Conservation (phyloP, 1,139 yeast species). For the Taphrina populina region DNA sequence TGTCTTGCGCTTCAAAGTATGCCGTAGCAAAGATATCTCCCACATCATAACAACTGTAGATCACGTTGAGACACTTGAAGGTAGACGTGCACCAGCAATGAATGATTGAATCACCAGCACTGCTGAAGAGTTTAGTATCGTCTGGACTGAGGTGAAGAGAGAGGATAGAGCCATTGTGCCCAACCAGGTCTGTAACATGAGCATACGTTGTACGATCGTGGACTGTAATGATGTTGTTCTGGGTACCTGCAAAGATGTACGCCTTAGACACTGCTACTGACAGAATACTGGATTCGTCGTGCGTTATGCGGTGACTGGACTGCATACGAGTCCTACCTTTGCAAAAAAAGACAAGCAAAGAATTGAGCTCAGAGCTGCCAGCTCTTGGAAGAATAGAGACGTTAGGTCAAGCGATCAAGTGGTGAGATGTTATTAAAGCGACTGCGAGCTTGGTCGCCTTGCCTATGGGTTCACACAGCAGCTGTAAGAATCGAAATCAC, state of each 20-base stretch:
- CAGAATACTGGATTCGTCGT: constrained; percentile 48
- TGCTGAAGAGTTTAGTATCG: constrained; percentile 69
- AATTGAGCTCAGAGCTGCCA: too few relatives aligned
- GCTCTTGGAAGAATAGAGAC: too few relatives aligned
- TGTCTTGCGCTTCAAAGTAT: constrained; percentile 61
- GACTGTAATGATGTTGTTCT: constrained; percentile 69
- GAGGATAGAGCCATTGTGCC: constrained; percentile 72
- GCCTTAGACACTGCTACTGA: constrained; percentile 67
- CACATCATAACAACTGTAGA: constrained; percentile 80
- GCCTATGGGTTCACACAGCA: too few relatives aligned
- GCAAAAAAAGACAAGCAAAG: too few relatives aligned
- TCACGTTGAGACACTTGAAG: constrained; percentile 54
- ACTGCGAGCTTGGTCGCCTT: too few relatives aligned
- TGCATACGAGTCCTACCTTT: too few relatives aligned
- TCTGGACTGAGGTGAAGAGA: constrained; percentile 61
- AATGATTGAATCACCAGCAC: constrained; percentile 86
- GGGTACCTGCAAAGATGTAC: constrained; percentile 85
- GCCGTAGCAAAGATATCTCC: constrained; percentile 88
- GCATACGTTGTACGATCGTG: constrained; percentile 64
- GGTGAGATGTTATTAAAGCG: too few relatives aligned
- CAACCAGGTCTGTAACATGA: constrained; percentile 50
- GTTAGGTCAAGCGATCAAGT: too few relatives aligned
- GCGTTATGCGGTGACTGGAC: constrained; percentile 20
- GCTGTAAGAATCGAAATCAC: too few relatives aligned
- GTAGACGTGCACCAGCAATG: constrained; percentile 70